A percentile compares a stretch with the other conserved stretches of the same genome.
These are phyloP conservation scores for Neurospora pannonica DNA, from an alignment of 495 filamentous ascomycete genomes.

Conservation along the genomic window DNA sequence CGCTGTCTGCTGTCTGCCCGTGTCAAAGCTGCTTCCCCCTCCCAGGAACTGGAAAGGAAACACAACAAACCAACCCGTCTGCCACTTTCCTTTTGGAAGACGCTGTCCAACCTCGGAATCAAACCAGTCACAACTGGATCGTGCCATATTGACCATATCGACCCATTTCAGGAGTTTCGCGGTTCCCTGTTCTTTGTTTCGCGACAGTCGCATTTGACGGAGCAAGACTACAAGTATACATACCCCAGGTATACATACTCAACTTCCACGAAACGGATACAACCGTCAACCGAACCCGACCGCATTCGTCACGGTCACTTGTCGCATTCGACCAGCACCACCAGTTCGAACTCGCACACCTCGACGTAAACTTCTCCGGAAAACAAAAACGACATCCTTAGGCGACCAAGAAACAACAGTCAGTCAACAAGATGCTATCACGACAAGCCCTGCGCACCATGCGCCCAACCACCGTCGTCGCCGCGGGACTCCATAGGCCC, in stretches of 20 bases:
- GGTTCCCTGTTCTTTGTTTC: background rate
- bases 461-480: slow-evolving; percentile 21
- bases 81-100: background rate
- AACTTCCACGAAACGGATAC: background rate
- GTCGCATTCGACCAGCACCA: background rate
- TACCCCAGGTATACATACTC: background rate
- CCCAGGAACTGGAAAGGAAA: background rate
- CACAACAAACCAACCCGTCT: background rate
- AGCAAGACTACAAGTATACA: background rate
- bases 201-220: background rate
- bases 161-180: background rate
- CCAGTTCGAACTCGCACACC: background rate
- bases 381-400: background rate
- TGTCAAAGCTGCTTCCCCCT: background rate
- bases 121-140: background rate
- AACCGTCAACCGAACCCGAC: background rate
- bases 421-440: slow-evolving; percentile 20
- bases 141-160: background rate
- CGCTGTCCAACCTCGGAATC: background rate
- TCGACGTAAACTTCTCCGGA: background rate
- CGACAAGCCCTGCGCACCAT: background rate
- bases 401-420: background rate
- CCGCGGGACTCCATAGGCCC: slow-evolving; percentile 15
- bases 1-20: background rate
- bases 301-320: background rate